Evolutionary conservation across 1,139 yeast species (phyloP).

Genomic region (Yamadazyma jaroonii): DNA sequence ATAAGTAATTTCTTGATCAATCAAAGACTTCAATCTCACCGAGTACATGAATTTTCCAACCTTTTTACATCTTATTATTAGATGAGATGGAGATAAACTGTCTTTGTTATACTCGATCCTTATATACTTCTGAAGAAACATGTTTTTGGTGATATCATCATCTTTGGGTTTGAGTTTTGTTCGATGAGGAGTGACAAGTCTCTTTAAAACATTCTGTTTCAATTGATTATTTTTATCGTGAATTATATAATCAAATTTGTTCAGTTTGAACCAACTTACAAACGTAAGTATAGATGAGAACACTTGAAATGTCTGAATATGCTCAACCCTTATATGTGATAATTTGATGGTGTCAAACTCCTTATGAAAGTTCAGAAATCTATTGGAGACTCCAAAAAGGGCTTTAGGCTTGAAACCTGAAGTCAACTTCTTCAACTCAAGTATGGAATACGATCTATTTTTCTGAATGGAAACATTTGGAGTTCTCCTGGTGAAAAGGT

Average conservation of each 20-base stretch:
- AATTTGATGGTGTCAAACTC: slow-evolving; percentile 2
- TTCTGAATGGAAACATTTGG: too few relatives aligned
- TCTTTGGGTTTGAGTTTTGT: not conserved
- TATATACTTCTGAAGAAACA: slow-evolving; percentile 5
- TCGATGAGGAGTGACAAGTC: not conserved
- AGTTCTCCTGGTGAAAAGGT: not conserved
- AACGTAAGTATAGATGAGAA: slow-evolving; percentile 7
- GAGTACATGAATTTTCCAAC: slow-evolving; percentile 22
- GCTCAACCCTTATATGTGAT: not conserved
- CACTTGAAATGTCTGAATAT: not conserved
- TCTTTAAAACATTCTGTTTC: slow-evolving; percentile 2
- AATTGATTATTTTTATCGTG: slow-evolving; percentile 9
- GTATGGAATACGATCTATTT: slow-evolving; percentile 2
- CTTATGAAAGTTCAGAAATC: slow-evolving; percentile 3
- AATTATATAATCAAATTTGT: slow-evolving; percentile 19
- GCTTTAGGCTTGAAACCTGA: not conserved
- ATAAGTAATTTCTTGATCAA: slow-evolving; percentile 1
- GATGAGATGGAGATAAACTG: slow-evolving; percentile 17
- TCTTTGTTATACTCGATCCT: slow-evolving; percentile 10
- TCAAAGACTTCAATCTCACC: slow-evolving; percentile 10
- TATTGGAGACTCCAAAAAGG: slow-evolving; percentile 5
- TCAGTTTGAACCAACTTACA: slow-evolving; percentile 21
- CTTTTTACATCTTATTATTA: slow-evolving; percentile 8
- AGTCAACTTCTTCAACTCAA: slow-evolving; percentile 1
- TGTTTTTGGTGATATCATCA: slow-evolving; percentile 1